Evolutionary conservation across 768 basidiomycete species (phyloP), one percentile per base, ranked within the genome.

Genomic region (Hortiboletus flavorubellus): DNA sequence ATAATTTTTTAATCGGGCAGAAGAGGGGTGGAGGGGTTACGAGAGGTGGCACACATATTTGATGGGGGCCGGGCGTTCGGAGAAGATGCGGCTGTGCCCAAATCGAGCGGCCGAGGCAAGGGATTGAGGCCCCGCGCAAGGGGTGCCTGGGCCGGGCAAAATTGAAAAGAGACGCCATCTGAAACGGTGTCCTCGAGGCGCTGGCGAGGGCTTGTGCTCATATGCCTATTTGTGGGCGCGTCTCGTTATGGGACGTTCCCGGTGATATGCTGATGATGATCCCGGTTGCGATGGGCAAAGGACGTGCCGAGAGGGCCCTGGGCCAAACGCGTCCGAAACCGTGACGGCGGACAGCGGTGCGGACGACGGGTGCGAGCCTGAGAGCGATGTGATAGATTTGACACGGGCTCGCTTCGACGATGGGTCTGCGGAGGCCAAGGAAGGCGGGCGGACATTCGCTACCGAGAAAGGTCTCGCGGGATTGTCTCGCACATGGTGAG

Each of bases 401-500:
- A 57, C 51, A 53, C 14, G 49, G 33, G 39, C 12, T 53, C 51
- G 60, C 66, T 66, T 68, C 66, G 48, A 55, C 49, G 66, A 4
- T 68, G 63, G 29, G 35, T 5, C 4, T 50, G 35, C 29, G 50
- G 48, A 53, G 16, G 34, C 31, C 26, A n/a, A 46, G 30, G 41
- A 47, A 41, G 23, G 46, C 39, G 34, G 39, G 7, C 55, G 70
- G 67, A 54, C 62, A 59, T 72, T 74, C 73, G 74, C 73, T 73
- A 66, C 71, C 71, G 71, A 71, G 46, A 64, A 21, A 63, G 60
- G 62, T 51, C 62, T 70, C 70, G 64, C 65, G 58, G 68, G 61
- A 64, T 62, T 60, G 60, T 58, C 62, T 64, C 62, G 58, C 64
- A 59, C 58, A 58, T 60, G 61, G 48, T 66, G 62, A 68, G 65